These are phyloP conservation scores for Xanthoconium separans DNA, from an alignment of 1,284 basidiomycete species.

Conservation along the genomic window DNA sequence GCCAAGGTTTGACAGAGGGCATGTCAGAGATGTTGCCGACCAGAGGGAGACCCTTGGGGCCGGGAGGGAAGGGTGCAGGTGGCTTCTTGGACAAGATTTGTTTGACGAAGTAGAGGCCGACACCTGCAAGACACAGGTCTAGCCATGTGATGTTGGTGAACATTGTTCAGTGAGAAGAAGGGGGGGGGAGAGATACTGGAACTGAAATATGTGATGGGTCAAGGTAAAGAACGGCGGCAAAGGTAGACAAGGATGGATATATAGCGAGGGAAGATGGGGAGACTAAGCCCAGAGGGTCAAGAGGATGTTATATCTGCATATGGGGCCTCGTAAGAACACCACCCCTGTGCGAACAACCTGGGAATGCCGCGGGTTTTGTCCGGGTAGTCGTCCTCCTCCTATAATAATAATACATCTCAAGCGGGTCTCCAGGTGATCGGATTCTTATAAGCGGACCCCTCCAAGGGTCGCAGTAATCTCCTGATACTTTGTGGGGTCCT, in stretches of 20 bases:
- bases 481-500: not conserved
- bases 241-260: slow-evolving; percentile 4
- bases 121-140: slow-evolving; percentile 32
- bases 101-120: slow-evolving; percentile 31
- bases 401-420: not conserved
- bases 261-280: slow-evolving; percentile 5
- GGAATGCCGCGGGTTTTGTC: slow-evolving; percentile 22
- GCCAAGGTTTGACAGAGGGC: slow-evolving; percentile 33
- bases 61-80: slow-evolving; percentile 30
- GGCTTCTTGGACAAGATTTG: slow-evolving; percentile 21
- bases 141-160: slow-evolving; percentile 30
- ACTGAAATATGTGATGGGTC: not conserved
- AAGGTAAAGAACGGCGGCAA: slow-evolving; percentile 15
- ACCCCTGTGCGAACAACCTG: slow-evolving; percentile 11
- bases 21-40: slow-evolving; percentile 37
- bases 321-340: slow-evolving; percentile 14
- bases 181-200: not conserved
- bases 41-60: slow-evolving; percentile 32
- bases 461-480: not conserved
- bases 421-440: slow-evolving; percentile 8
- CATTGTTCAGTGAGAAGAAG: slow-evolving; percentile 13
- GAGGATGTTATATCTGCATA: slow-evolving; percentile 21
- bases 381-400: slow-evolving; percentile 5
- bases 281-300: no score
- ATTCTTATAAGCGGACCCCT: slow-evolving; percentile 2